Base-by-base conservation (phyloP, 2,329 filamentous ascomycete species). In the Botrytis fragariae region DNA sequence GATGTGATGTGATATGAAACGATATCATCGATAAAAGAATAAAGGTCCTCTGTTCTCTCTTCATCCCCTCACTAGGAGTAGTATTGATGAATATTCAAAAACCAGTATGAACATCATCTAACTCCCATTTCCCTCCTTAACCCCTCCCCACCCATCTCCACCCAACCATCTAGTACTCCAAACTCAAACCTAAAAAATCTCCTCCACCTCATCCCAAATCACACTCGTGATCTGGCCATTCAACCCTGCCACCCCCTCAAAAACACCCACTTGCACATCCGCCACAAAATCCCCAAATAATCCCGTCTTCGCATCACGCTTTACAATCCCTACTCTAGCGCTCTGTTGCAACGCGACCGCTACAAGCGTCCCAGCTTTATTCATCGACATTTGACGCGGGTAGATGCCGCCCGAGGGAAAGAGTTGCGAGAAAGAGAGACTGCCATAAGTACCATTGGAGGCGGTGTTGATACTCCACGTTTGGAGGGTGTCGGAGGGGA, bases 401-500 rank as follows among this genome's bases (percentile, higher is more conserved):
- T 80, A 84, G 1, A 64, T 73, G 0, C 86, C 86, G 8, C 85
- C 85, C 0, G 84, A 81, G 6, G 86, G 83, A 35, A 82, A 81
- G 6, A 86, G 79, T 70, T 85, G 82, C 2, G 82, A 77, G 74
- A 85, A 85, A 0, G 74, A 76, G 4, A 87, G 77, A 20, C 79
- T 81, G 22, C 85, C 85, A 12, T 22, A 12, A 22, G 84, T 86
- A 86, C 77, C 25, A 79, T 85, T 25, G 48, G 84, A 86, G 22
- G 79, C 75, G 2, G 79, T 74, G 77, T 89, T 82, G 76, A 93
- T 87, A 72, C 83, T 79, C 83, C 89, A 93, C 74, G 85, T 89
- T 74, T 91, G 86, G 71, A 95, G 82, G 0, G 91, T 87, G 80
- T 93, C 91, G 0, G 90, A 91, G 14, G 85, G 79, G 72, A 89